These are phyloP conservation scores for Xylariaceae sp. DNA, from an alignment of 2,329 filamentous ascomycete genomes.

Conservation along the genomic window DNA sequence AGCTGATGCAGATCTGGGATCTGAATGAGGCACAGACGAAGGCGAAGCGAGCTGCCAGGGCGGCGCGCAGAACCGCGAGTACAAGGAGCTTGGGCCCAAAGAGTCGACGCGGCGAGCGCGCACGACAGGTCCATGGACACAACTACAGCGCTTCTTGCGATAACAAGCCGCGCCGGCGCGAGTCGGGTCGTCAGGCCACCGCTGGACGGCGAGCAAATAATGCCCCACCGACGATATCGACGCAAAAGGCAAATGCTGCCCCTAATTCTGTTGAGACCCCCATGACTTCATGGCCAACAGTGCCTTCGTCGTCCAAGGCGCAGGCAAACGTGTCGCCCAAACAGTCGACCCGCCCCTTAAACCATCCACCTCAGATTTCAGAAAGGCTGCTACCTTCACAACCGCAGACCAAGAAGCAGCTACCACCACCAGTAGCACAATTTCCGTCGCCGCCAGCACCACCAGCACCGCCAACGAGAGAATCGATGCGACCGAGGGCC, in stretches of 20 bases:
- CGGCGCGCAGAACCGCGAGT: neutral
- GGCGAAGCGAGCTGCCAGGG: constrained; percentile 1
- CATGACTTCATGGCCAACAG: neutral
- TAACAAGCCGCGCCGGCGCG: too few relatives aligned
- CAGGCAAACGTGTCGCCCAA: neutral
- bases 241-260: neutral
- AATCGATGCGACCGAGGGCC: neutral
- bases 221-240: too few relatives aligned
- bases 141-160: neutral
- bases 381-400: neutral
- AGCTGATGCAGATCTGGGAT: constrained; percentile 10
- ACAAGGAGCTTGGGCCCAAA: neutral
- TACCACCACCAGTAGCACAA: too few relatives aligned
- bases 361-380: neutral
- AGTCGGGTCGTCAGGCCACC: too few relatives aligned
- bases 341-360: constrained; percentile 2
- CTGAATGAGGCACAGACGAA: constrained; percentile 6
- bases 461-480: neutral
- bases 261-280: neutral
- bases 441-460: neutral
- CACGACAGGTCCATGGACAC: neutral
- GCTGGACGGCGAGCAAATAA: too few relatives aligned
- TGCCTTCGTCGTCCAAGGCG: neutral
- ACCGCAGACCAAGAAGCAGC: neutral
- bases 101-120: neutral